Conservation (phyloP, 768 basidiomycete genomes). For the Steccherinum ochraceum region DNA sequence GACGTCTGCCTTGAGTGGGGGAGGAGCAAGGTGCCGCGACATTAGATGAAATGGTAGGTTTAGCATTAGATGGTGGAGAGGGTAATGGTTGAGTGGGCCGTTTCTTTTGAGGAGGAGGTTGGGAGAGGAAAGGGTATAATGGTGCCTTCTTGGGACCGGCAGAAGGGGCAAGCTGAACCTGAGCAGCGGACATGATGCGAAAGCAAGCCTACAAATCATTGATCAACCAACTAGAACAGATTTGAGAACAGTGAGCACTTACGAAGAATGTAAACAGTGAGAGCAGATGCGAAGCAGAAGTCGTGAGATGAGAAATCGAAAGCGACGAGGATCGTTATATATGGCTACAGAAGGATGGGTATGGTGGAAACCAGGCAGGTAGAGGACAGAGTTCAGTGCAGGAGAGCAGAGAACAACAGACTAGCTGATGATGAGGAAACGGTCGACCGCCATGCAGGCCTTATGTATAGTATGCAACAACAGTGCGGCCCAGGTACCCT, state of each 20-base stretch:
- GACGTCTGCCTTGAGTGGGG: constrained; percentile 17
- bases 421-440: constrained; percentile 20
- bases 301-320: background rate
- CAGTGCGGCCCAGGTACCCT: constrained; percentile 8
- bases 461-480: constrained; percentile 19
- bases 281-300: background rate
- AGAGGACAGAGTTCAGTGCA: constrained; percentile 4
- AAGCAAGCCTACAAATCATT: background rate
- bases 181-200: constrained; percentile 17
- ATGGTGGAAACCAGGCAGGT: constrained; percentile 5
- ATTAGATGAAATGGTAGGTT: constrained; percentile 16
- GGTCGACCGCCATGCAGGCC: constrained; percentile 7
- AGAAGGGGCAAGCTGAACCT: constrained; percentile 5
- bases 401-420: constrained; percentile 15
- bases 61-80: constrained; percentile 14
- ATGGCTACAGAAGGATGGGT: constrained; percentile 2
- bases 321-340: background rate
- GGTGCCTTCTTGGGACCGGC: constrained; percentile 11
- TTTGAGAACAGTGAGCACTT: background rate
- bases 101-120: constrained; percentile 24
- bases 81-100: constrained; percentile 22
- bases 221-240: background rate
- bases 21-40: constrained; percentile 5
- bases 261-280: background rate
- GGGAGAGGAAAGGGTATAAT: constrained; percentile 23